Conservation (phyloP, 73 alveolate species). For the Paramecium pentaurelia region DNA sequence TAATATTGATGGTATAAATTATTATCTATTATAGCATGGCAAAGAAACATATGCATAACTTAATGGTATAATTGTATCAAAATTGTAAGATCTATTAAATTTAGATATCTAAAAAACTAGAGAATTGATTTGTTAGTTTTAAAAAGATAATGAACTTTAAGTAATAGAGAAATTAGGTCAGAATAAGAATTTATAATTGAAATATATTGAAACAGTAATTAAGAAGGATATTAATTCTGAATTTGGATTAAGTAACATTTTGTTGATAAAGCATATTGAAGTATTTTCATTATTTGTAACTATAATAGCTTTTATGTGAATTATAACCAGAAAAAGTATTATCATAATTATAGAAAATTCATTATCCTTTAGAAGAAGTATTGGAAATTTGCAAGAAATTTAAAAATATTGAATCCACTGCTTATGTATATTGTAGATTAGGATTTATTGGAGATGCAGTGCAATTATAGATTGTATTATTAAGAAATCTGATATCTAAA, state of each 20-base stretch:
- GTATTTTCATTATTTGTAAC: background rate
- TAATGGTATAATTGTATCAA: background rate
- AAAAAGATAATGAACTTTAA: background rate
- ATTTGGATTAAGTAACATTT: background rate
- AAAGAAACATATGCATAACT: background rate
- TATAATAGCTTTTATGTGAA: background rate
- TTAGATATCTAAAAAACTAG: background rate
- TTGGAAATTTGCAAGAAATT: background rate
- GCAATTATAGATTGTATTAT: background rate
- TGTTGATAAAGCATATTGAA: background rate
- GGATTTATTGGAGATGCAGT: constrained; percentile 10
- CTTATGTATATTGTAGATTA: background rate
- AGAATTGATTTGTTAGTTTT: background rate
- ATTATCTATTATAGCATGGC: background rate
- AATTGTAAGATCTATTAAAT: background rate
- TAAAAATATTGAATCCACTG: background rate
- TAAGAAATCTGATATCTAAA: background rate
- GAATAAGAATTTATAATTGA: background rate
- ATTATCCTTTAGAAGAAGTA: constrained; percentile 34
- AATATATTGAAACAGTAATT: constrained; percentile 22
- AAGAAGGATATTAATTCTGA: background rate
- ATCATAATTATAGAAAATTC: background rate
- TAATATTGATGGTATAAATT: background rate
- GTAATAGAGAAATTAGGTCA: background rate
- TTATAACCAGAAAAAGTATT: background rate